These are phyloP conservation scores for Prunus yedoensis DNA, from an alignment of 331 rosid genomes.

Conservation along the genomic window DNA sequence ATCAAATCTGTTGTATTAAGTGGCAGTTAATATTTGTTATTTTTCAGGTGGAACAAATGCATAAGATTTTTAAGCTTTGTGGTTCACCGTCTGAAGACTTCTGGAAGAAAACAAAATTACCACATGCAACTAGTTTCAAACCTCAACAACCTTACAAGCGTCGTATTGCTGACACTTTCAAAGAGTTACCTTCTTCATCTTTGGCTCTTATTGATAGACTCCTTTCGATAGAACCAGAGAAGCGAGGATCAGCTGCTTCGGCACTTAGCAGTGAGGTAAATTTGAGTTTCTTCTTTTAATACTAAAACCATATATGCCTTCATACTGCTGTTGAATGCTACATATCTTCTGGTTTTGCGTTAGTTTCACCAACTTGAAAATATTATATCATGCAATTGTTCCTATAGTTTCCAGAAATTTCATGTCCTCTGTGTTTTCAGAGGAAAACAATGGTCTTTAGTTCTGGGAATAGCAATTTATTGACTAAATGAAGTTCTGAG, in stretches of 20 bases:
- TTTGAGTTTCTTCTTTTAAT: slow-evolving; percentile 3
- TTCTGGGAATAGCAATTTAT: too few species aligned
- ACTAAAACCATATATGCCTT: not conserved
- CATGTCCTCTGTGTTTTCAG: too few species aligned
- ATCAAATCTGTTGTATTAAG: slow-evolving; percentile 5
- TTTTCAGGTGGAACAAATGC: slow-evolving; percentile 91
- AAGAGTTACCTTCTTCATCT: slow-evolving; percentile 52
- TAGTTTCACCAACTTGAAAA: not conserved
- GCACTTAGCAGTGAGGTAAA: slow-evolving; percentile 73
- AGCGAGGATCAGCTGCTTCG: slow-evolving; percentile 65
- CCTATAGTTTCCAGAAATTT: too few species aligned
- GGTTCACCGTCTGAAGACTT: slow-evolving; percentile 86
- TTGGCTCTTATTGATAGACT: slow-evolving; percentile 68
- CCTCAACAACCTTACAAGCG: slow-evolving; percentile 76
- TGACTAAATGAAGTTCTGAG: too few species aligned
- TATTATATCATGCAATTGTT: too few species aligned
- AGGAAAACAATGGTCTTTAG: too few species aligned
- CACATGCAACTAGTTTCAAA: slow-evolving; percentile 87
- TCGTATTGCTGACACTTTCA: slow-evolving; percentile 55
- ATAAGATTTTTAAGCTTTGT: slow-evolving; percentile 90
- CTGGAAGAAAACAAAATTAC: slow-evolving; percentile 76
- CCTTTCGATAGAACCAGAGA: slow-evolving; percentile 66
- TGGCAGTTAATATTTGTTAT: slow-evolving; percentile 3
- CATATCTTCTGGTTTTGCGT: not conserved
- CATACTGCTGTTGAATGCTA: not conserved